These are phyloP conservation scores for Phytophthora capsici DNA, from an alignment of 352 stramenopile genomes.

Conservation along the genomic window DNA sequence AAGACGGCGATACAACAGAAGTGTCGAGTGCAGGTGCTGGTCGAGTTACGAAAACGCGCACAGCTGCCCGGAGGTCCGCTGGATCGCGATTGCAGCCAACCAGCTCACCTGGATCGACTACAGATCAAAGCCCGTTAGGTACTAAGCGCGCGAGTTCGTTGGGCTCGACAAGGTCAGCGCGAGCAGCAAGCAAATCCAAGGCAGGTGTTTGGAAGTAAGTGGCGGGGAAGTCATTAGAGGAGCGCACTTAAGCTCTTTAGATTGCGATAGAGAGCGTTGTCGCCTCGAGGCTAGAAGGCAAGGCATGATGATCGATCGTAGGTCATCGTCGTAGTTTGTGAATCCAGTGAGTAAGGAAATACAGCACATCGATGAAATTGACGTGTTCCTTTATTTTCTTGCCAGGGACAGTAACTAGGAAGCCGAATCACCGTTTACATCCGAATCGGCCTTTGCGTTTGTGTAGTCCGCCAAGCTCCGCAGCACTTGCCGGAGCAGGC, in stretches of 20 bases:
- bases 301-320: conserved; percentile 38
- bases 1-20: conserved; percentile 33
- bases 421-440: conserved; percentile 13
- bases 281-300: conserved; percentile 4
- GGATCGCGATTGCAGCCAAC: conserved; percentile 29
- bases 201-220: conserved; percentile 40
- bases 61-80: conserved; percentile 11
- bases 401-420: background rate
- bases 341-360: conserved; percentile 19
- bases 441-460: conserved; percentile 19
- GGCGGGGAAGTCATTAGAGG: conserved; percentile 1
- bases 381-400: conserved; percentile 11
- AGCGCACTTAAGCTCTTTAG: conserved; percentile 24
- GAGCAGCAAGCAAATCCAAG: conserved; percentile 23
- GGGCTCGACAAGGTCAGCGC: conserved; percentile 19
- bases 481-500: conserved; percentile 72
- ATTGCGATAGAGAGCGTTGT: conserved; percentile 9
- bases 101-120: conserved; percentile 10
- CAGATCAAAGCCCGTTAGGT: conserved; percentile 27
- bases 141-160: conserved; percentile 33
- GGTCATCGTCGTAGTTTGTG: conserved; percentile 22
- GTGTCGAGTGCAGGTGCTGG: conserved; percentile 8
- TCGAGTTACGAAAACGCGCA: conserved; percentile 30
- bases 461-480: conserved; percentile 56
- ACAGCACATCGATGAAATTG: conserved; percentile 7